Evolutionary conservation across 129 eudicot genomes (phyloP).

Genomic region (Cynara cardunculus): DNA sequence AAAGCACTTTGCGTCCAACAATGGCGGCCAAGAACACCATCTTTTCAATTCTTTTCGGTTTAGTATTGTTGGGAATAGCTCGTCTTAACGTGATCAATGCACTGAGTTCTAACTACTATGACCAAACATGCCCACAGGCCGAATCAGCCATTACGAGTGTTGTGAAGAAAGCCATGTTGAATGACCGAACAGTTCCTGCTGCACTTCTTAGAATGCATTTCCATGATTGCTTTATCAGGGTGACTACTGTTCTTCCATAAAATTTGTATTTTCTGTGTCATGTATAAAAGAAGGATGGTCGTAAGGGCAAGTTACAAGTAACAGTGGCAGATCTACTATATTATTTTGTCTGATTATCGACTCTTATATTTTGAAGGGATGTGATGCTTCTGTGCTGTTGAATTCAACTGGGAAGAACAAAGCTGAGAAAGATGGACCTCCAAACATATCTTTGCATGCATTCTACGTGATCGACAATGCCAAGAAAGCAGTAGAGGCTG

Average conservation of each 20-base stretch:
- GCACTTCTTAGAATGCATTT: conserved; percentile 80
- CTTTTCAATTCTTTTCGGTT: conserved; percentile 18
- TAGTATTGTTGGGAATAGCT: conserved; percentile 16
- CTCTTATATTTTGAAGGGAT: conserved; percentile 44
- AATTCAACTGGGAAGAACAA: conserved; percentile 41
- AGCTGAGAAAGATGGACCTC: conserved; percentile 76
- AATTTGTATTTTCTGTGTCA: background rate
- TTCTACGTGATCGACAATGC: conserved; percentile 75
- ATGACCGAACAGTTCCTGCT: conserved; percentile 76
- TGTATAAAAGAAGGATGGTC: background rate
- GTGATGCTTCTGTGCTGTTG: conserved; percentile 79
- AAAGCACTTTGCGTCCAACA: conserved; percentile 11
- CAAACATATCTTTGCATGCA: conserved; percentile 79
- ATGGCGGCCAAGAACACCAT: conserved; percentile 32
- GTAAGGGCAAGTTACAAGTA: background rate
- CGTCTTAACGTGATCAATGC: conserved; percentile 24
- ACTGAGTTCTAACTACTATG: conserved; percentile 51
- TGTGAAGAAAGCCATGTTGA: conserved; percentile 60
- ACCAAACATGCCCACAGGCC: conserved; percentile 56
- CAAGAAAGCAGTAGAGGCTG: conserved; percentile 59
- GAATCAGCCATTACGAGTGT: conserved; percentile 42
- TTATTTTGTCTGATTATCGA: background rate
- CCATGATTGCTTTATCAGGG: conserved; percentile 84
- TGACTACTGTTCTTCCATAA: conserved; percentile 2
- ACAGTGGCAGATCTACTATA: background rate